phyloP scores from a whole-genome alignment of 2,329 filamentous ascomycete species.

The Aspergillus ibericus region DNA sequence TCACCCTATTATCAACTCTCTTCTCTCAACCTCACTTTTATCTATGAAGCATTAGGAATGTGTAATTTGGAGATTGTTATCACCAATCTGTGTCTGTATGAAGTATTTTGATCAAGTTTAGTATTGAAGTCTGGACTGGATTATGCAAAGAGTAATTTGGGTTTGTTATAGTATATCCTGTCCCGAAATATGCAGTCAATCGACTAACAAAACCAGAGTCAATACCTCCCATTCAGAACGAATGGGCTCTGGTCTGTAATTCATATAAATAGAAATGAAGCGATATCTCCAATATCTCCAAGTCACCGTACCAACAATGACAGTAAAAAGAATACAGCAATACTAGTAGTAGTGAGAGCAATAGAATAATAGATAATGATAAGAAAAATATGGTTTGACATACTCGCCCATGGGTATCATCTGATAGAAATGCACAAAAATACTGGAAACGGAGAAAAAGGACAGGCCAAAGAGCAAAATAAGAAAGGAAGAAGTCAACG shows the following conservation, averaged over 20 bases:
- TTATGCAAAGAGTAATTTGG: no score
- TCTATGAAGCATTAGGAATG: not conserved
- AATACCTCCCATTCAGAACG: no score
- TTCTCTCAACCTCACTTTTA: not conserved
- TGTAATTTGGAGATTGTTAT: not conserved
- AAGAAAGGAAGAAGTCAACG: constrained; percentile 6
- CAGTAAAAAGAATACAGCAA: not conserved
- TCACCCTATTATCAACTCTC: not conserved
- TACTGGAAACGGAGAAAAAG: not conserved
- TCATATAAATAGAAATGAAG: no score
- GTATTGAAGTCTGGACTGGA: no score
- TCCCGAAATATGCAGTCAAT: no score
- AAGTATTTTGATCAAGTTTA: no score
- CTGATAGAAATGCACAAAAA: not conserved
- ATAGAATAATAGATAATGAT: not conserved
- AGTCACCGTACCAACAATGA: not conserved
- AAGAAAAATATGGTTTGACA: not conserved
- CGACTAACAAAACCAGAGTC: no score
- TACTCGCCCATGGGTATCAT: constrained; percentile 13
- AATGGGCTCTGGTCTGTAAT: no score
- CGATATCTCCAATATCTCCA: no score
- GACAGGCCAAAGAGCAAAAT: not conserved
- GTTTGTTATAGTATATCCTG: no score
- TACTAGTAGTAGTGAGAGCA: not conserved
- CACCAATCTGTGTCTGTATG: no score